Evolutionary conservation across 805 yeast genomes (phyloP).

Genomic region (Metschnikowia reukaufii): DNA sequence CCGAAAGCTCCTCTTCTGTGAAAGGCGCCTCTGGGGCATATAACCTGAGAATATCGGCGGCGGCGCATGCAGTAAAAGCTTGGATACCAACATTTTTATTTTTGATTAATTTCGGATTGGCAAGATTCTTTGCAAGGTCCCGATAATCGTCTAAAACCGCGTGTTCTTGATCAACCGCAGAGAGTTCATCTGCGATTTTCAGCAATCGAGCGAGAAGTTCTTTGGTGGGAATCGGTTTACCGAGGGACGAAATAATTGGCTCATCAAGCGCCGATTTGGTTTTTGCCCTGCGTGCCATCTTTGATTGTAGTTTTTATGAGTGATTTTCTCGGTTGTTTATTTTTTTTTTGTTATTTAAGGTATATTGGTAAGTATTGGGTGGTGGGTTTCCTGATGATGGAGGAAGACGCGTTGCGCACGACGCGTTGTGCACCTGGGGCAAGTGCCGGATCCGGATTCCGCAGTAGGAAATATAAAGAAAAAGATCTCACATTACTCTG

Average conservation of each 20-base stretch:
- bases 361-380: not conserved
- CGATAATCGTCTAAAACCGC: conserved; percentile 46
- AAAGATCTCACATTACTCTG: too few species aligned
- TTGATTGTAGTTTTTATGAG: not conserved
- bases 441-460: too few species aligned
- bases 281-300: conserved; percentile 6
- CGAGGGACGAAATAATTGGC: conserved; percentile 55
- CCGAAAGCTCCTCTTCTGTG: conserved; percentile 59
- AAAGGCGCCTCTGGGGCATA: conserved; percentile 92
- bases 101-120: conserved; percentile 55
- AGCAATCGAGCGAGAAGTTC: conserved; percentile 60
- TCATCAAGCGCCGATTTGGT: conserved; percentile 15
- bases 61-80: conserved; percentile 67
- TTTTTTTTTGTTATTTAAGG: not conserved
- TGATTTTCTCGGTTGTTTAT: not conserved
- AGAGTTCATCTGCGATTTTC: conserved; percentile 60
- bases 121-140: conserved; percentile 49
- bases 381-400: too few species aligned
- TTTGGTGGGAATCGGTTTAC: conserved; percentile 57
- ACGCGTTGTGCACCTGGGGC: too few species aligned
- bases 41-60: conserved; percentile 72
- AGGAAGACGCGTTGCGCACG: conserved; percentile 11
- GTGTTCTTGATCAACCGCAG: conserved; percentile 59
- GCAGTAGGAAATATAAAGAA: too few species aligned
- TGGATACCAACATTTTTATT: conserved; percentile 70